Evolutionary conservation across 495 filamentous ascomycete species (phyloP), one percentile per base, ranked within the genome.

Genomic region (Trichocladium antarcticum): DNA sequence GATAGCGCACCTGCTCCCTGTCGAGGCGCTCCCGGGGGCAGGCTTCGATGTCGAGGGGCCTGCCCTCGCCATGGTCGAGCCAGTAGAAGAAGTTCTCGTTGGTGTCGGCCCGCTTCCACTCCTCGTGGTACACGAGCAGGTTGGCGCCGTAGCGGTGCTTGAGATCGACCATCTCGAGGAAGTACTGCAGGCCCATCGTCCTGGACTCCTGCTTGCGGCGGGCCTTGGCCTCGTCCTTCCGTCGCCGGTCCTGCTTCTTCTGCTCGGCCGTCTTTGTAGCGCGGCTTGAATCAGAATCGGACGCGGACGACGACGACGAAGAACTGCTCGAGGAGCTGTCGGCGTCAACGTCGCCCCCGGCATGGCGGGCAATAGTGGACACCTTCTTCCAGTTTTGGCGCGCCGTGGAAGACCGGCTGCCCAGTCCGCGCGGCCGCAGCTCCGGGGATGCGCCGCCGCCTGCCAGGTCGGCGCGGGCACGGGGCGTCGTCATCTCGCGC

Each of bases 71-170:
- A 42, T 85, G 68, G 61, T 96, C 89, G n/a, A 95, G 73, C 89
- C 89, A 95, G 65, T 87, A 89, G 63, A 95, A 96, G 72, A 93
- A 96, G 58, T 90, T 95, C 62, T 96, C 81, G 7, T 76, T 76
- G 0, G 85, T 89, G 10, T 83, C 71, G 2, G 76, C 69, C 47
- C 74, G 75, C 62, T 88, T 86, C 89, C 89, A 96, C 47, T 82
- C 78, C 32, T 74, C 72, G 60, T 96, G 89, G 56, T 96, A 96
- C 11, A 76, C 73, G n/a, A 83, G 74, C 29, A 95, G 66, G 55
- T 95, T 92, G 24, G 76, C 78, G 1, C 89, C 89, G 61, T 95
- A 89, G 3, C 89, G 79, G 57, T 96, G 89, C 63, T 93, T 89
- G 6, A 76, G 63, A 58, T 95, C 89, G 14, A 95, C 85, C 84